Percentiles rank a stretch among this genome's conserved stretches.
Evolutionary conservation across 768 basidiomycete genomes (phyloP).

Genomic region (Sporobolomyces pararoseus): DNA sequence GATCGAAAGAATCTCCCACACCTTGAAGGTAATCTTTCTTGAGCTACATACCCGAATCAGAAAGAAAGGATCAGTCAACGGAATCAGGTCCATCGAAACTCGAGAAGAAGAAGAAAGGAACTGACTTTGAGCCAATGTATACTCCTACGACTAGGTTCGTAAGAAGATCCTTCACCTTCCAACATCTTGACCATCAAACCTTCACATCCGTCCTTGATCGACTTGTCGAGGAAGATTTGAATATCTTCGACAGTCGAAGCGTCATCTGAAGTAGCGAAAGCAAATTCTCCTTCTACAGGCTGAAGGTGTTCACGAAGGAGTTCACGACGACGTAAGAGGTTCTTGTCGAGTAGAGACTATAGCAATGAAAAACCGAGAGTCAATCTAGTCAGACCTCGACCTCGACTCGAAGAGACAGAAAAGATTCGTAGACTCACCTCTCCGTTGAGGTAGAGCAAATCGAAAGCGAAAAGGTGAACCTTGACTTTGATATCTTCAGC

Average conservation of each 20-base stretch:
- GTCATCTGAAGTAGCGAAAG: constrained; percentile 87
- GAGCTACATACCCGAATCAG: constrained; percentile 57
- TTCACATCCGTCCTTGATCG: constrained; percentile 97
- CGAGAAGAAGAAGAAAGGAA: neutral
- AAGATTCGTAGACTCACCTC: constrained; percentile 63
- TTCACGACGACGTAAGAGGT: constrained; percentile 69
- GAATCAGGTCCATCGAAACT: too few relatives aligned
- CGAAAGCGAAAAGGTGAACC: constrained; percentile 94
- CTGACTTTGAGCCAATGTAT: constrained; percentile 96
- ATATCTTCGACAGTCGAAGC: constrained; percentile 87
- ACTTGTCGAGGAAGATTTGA: constrained; percentile 87
- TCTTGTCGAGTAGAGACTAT: constrained; percentile 75
- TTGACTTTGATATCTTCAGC: constrained; percentile 95
- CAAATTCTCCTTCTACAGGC: constrained; percentile 80
- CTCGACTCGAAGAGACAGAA: neutral
- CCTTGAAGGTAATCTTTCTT: constrained; percentile 98
- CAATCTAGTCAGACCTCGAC: neutral
- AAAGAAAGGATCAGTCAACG: neutral
- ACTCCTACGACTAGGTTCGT: constrained; percentile 90
- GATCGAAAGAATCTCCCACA: constrained; percentile 91
- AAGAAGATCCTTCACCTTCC: constrained; percentile 81
- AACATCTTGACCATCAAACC: constrained; percentile 99
- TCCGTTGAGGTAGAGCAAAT: constrained; percentile 91
- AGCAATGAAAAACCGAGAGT: neutral
- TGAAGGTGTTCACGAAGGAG: constrained; percentile 76